A percentile compares a stretch with the other conserved stretches of the same genome.
phyloP scores from a whole-genome alignment of 2,329 filamentous ascomycete genomes.

The Exutisphaerella laricina region DNA sequence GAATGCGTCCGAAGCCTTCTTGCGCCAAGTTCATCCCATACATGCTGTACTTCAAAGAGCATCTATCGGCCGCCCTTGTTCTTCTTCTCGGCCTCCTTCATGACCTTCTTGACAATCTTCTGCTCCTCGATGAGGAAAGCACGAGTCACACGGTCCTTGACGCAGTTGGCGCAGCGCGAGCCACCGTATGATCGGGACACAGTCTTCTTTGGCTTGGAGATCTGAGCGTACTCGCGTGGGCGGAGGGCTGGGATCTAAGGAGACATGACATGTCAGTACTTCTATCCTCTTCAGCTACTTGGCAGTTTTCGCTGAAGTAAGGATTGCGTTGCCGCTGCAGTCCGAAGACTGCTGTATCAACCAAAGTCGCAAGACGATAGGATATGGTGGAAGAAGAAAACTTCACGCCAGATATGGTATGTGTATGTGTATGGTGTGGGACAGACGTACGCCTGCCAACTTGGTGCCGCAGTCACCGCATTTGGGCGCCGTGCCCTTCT shows the following conservation, averaged over 20 bases:
- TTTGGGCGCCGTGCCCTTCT: constrained; percentile 96
- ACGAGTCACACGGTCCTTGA: constrained; percentile 94
- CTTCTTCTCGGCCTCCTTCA: constrained; percentile 94
- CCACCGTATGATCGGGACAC: constrained; percentile 98
- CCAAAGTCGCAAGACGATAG: background rate
- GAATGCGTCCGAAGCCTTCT: constrained; percentile 6
- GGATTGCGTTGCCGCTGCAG: constrained; percentile 6
- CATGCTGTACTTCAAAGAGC: constrained; percentile 2
- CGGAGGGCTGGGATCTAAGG: constrained; percentile 86
- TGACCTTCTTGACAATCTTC: constrained; percentile 99
- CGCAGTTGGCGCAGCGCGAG: constrained; percentile 97
- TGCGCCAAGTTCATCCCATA: constrained; percentile 7
- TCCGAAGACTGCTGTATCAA: background rate
- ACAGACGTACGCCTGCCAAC: constrained; percentile 84
- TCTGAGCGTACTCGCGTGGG: constrained; percentile 92
- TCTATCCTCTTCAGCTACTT: constrained; percentile 6
- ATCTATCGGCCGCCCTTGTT: constrained; percentile 24
- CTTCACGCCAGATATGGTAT: constrained; percentile 1
- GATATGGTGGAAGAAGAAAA: constrained; percentile 1
- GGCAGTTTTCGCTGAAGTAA: constrained; percentile 1
- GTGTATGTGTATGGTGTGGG: background rate
- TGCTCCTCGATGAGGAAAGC: constrained; percentile 99
- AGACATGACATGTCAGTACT: constrained; percentile 14
- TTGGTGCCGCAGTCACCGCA: constrained; percentile 99
- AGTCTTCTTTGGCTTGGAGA: constrained; percentile 99